Percentiles rank a stretch among this genome's conserved stretches.
These are phyloP conservation scores for Diaporthe sp. DNA, from an alignment of 2,329 filamentous ascomycete species.

Conservation along the genomic window DNA sequence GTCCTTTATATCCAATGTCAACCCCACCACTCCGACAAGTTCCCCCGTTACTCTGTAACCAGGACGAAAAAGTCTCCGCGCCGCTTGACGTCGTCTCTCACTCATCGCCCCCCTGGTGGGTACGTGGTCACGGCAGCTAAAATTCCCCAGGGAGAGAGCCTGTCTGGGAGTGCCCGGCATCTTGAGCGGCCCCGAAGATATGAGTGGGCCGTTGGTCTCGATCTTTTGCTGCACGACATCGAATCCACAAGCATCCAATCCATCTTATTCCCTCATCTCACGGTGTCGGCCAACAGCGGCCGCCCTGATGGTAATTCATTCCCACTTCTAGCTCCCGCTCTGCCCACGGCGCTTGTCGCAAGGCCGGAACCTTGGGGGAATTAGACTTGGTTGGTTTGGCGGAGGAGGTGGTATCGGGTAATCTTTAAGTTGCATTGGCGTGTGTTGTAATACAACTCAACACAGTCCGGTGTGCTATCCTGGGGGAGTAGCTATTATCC, in stretches of 20 bases:
- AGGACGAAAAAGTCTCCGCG: neutral
- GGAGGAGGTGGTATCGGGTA: neutral
- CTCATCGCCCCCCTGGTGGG: neutral
- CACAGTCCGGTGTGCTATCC: neutral
- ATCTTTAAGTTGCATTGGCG: neutral
- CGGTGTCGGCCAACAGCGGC: neutral
- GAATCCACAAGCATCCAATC: neutral
- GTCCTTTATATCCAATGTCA: neutral
- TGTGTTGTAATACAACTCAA: neutral
- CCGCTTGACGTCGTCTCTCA: neutral
- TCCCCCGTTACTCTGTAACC: neutral
- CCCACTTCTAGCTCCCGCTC: neutral
- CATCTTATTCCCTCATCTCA: neutral
- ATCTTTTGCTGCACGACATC: constrained; percentile 14
- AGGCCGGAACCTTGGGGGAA: neutral
- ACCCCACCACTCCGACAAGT: neutral
- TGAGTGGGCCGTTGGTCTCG: constrained; percentile 7
- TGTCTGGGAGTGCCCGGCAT: constrained; percentile 3
- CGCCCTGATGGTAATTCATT: neutral
- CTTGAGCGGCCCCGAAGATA: constrained; percentile 7
- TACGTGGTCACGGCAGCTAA: neutral
- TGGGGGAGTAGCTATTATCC: neutral
- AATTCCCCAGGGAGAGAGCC: neutral
- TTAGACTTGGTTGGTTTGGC: neutral
- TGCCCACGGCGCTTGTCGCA: neutral